phyloP scores from a whole-genome alignment of 331 rosid species.

The Telfairia occidentalis region DNA sequence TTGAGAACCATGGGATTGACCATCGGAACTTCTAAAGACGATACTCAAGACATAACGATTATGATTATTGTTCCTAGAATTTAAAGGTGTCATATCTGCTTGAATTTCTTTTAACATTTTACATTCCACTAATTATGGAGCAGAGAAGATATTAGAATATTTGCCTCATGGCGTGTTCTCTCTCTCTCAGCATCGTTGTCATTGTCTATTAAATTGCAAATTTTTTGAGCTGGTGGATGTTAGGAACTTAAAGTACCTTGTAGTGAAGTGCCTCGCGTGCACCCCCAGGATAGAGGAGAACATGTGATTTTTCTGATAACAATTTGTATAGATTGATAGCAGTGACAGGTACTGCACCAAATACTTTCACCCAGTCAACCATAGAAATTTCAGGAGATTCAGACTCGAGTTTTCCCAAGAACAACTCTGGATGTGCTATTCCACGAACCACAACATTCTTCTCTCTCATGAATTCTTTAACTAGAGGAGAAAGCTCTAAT shows the following conservation, averaged over 20 bases:
- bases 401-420: slow-evolving; percentile 5
- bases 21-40: not conserved
- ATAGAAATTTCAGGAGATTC: slow-evolving; percentile 30
- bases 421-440: slow-evolving; percentile 64
- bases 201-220: not conserved
- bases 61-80: not conserved
- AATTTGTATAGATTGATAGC: slow-evolving; percentile 52
- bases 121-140: not conserved
- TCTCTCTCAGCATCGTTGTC: not conserved
- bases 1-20: not conserved
- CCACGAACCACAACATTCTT: slow-evolving; percentile 61
- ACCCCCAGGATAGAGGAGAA: slow-evolving; percentile 93
- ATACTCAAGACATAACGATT: not conserved
- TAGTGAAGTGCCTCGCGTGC: slow-evolving; percentile 83
- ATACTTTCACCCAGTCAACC: slow-evolving; percentile 48
- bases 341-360: slow-evolving; percentile 80
- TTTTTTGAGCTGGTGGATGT: not conserved
- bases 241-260: slow-evolving; percentile 42
- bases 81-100: not conserved
- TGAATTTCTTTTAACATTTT: not conserved
- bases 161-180: not conserved
- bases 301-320: slow-evolving; percentile 56
- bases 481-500: slow-evolving; percentile 38
- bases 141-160: not conserved
- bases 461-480: slow-evolving; percentile 47